Percentiles rank a stretch among this genome's conserved stretches.
phyloP scores from a whole-genome alignment of 768 basidiomycete genomes.

The Xanthoconium purpureum region DNA sequence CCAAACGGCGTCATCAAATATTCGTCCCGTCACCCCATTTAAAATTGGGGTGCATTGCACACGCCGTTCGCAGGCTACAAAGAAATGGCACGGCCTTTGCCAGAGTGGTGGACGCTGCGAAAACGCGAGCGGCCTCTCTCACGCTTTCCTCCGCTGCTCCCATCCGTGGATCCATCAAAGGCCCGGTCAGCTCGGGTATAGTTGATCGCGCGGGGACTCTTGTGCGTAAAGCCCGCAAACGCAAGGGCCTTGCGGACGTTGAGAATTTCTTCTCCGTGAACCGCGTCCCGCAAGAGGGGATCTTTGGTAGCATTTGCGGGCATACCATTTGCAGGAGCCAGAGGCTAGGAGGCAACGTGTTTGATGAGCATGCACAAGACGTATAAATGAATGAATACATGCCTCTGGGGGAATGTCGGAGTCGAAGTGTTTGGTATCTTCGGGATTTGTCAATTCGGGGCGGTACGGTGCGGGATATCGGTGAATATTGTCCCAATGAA shows the following conservation, averaged over 20 bases:
- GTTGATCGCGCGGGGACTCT: conserved; percentile 76
- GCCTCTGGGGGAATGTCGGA: conserved; percentile 92
- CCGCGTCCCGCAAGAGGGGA: conserved; percentile 80
- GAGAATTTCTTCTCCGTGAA: conserved; percentile 83
- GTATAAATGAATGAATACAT: conserved; percentile 32
- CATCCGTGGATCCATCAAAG: conserved; percentile 56
- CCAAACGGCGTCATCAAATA: conserved; percentile 31
- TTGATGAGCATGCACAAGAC: conserved; percentile 27
- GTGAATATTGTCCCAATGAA: conserved; percentile 89
- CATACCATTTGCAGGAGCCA: conserved; percentile 84
- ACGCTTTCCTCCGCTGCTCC: conserved; percentile 45
- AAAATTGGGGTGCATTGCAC: conserved; percentile 25
- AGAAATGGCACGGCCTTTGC: conserved; percentile 80
- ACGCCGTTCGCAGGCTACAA: conserved; percentile 50
- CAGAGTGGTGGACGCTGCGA: conserved; percentile 58
- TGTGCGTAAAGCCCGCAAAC: conserved; percentile 90
- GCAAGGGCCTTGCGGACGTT: conserved; percentile 88
- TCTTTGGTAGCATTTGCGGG: conserved; percentile 84
- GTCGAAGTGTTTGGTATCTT: conserved; percentile 94
- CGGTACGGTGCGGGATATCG: conserved; percentile 82
- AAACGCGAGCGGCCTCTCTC: conserved; percentile 64
- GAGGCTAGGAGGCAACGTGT: conserved; percentile 55
- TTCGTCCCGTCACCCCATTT: conserved; percentile 18
- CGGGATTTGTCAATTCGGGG: conserved; percentile 76
- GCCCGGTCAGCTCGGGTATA: conserved; percentile 74